Evolutionary conservation across 2,329 filamentous ascomycete species (phyloP), one percentile per base, ranked within the genome.

Genomic region (Phaeosphaeriaceae sp.): DNA sequence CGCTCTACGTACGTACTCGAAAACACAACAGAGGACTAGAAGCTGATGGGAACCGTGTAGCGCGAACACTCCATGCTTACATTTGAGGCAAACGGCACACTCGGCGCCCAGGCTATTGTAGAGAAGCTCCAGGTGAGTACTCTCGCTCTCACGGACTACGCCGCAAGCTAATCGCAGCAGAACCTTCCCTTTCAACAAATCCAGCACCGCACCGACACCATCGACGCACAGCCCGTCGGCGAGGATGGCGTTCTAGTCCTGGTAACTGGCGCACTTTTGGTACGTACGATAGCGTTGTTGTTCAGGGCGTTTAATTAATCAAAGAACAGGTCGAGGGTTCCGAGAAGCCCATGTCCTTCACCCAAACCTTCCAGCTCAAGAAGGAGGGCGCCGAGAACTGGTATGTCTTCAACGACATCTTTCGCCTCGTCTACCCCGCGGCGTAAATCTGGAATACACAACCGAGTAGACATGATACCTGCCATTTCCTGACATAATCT

Each of bases 401-500:
- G 80, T 97, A 87, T 78, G 91, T 98, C 76, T 89, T 89, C 83
- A 97, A 98, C 84, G 94, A 98, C 79, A 82, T 98, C 78, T 98
- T 98, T 88, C 91, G 91, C 81, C 87, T 98, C 62, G 86, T 97
- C 69, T 94, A 91, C 80, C 77, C 81, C 47, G 80, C 75, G 57
- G 69, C 73, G 58, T 78, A 76, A 63, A 56, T 50, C 31, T 42
- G 46, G 42, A 51, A 41, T 9, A 13, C 31, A 44, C 27, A 48
- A 54, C 36, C 54, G 47, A 40, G 36, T 40, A n/a, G 7, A 52
- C 41, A 57, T 57, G 51, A 53, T 58, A 57, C 58, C 58, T 54
- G 10, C 51, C 53, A 62, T 50, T 56, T 45, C 17, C 57, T 58
- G 53, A 46, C 13, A 20, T 53, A 31, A 15, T 15, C 54, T 51